Percentiles rank a stretch among this genome's conserved stretches.
Evolutionary conservation across 1,139 yeast genomes (phyloP).

Genomic region (Sugiyamaella paludigena): DNA sequence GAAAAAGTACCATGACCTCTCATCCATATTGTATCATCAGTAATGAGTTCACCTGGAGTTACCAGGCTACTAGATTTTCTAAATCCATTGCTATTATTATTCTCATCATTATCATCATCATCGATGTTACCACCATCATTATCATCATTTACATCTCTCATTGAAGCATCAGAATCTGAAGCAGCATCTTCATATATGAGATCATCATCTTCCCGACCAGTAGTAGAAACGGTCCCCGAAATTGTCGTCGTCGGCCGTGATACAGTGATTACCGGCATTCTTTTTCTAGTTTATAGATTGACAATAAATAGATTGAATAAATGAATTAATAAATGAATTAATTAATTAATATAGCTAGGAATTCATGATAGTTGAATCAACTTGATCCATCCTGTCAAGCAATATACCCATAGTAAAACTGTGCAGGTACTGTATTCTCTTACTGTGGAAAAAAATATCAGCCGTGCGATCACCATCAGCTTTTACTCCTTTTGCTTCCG

Average conservation of each 20-base stretch:
- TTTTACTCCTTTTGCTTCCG: too few species aligned
- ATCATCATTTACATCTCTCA: constrained; percentile 19
- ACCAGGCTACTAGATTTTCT: constrained; percentile 45
- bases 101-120: not conserved
- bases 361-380: too few species aligned
- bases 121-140: constrained; percentile 8
- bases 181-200: constrained; percentile 19
- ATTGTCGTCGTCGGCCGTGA: constrained; percentile 2
- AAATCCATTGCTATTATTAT: not conserved
- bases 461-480: too few species aligned
- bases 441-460: too few species aligned
- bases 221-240: too few species aligned
- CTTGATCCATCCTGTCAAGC: too few species aligned
- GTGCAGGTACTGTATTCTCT: too few species aligned
- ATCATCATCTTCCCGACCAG: too few species aligned
- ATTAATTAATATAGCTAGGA: too few species aligned
- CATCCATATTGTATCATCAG: constrained; percentile 98
- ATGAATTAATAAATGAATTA: not conserved
- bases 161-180: constrained; percentile 29
- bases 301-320: not conserved
- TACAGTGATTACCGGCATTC: constrained; percentile 7
- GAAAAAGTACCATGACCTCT: constrained; percentile 97
- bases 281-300: not conserved
- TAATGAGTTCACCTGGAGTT: constrained; percentile 96
- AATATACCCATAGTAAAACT: too few species aligned